phyloP scores from a whole-genome alignment of 2,329 filamentous ascomycete genomes.

The Colletotrichum noveboracense region DNA sequence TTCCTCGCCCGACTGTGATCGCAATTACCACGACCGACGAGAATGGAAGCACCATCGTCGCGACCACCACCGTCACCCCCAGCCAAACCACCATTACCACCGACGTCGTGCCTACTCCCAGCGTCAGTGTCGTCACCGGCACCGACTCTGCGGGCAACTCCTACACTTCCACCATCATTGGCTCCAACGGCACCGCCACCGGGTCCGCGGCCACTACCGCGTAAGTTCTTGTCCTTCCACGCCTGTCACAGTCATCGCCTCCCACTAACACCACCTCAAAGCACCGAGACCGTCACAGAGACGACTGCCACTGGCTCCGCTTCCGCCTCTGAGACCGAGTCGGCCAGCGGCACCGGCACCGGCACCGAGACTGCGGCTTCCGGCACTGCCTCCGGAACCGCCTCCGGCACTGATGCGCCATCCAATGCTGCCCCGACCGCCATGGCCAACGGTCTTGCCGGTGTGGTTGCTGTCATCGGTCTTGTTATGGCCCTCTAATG shows the following conservation, averaged over 20 bases:
- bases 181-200: not conserved
- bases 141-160: conserved; percentile 11
- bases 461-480: conserved; percentile 1
- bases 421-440: not conserved
- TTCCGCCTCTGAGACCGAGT: not conserved
- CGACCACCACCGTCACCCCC: conserved; percentile 23
- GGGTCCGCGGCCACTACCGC: conserved; percentile 4
- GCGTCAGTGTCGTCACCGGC: conserved; percentile 4
- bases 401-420: conserved; percentile 6
- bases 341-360: not conserved
- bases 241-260: not conserved
- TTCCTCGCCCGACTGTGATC: conserved; percentile 20
- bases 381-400: not conserved
- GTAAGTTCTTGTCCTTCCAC: not conserved
- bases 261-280: not conserved
- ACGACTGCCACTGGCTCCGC: not conserved
- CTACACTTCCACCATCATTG: conserved; percentile 9
- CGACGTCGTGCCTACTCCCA: not conserved
- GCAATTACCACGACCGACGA: conserved; percentile 28
- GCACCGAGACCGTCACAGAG: conserved; percentile 7
- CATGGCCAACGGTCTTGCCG: not conserved
- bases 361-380: not conserved
- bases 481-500: conserved; percentile 10
- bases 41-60: conserved; percentile 27
- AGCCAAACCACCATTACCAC: conserved; percentile 7